phyloP scores from a whole-genome alignment of 2,329 filamentous ascomycete genomes.

The Aspergillus terreus region DNA sequence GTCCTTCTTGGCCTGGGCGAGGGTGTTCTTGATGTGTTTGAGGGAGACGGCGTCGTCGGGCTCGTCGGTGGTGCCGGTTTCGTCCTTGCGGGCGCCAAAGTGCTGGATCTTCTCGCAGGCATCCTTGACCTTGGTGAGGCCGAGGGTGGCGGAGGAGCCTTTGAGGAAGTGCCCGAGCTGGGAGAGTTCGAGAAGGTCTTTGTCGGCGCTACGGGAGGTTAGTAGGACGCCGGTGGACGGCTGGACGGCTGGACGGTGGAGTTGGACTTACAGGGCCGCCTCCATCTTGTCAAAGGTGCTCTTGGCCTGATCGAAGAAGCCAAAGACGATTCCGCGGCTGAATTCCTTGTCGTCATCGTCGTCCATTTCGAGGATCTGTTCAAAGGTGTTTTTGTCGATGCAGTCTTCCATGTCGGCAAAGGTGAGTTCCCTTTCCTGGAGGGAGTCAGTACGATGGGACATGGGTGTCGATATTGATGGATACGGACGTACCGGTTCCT shows the following conservation, averaged over 20 bases:
- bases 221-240: neutral
- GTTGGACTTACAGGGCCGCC: constrained; percentile 65
- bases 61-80: constrained; percentile 66
- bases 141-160: constrained; percentile 91
- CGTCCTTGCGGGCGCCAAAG: constrained; percentile 77
- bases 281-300: constrained; percentile 86
- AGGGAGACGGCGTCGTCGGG: constrained; percentile 66
- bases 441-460: too few species aligned
- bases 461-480: too few species aligned
- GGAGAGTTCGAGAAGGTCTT: constrained; percentile 72
- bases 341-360: constrained; percentile 83
- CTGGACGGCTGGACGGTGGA: too few species aligned
- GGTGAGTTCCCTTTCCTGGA: too few species aligned
- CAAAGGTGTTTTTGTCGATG: constrained; percentile 78
- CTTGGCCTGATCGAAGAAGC: constrained; percentile 89
- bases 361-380: constrained; percentile 98
- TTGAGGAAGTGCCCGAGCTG: constrained; percentile 93
- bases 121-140: constrained; percentile 84
- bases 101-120: constrained; percentile 96
- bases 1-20: constrained; percentile 70
- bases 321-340: constrained; percentile 80
- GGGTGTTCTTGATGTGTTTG: constrained; percentile 64
- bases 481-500: too few species aligned
- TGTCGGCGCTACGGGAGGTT: constrained; percentile 52
- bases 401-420: constrained; percentile 64